A percentile compares a stretch with the other conserved stretches of the same genome.
Evolutionary conservation across 1,284 basidiomycete genomes (phyloP).

Genomic region (Cystobasidium slooffiae): DNA sequence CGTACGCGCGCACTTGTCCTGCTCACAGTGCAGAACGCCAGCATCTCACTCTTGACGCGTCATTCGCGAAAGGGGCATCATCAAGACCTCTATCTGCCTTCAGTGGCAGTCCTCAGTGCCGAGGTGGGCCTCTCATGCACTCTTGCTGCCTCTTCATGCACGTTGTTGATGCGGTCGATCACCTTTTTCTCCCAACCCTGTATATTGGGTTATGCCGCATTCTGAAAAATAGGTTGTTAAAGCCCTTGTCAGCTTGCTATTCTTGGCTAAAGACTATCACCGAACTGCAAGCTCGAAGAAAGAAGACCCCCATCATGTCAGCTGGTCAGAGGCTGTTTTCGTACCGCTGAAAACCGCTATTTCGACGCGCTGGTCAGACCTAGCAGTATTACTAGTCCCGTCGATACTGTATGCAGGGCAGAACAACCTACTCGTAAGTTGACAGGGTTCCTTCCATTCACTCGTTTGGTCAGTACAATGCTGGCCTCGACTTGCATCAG

Average conservation of each 20-base stretch:
- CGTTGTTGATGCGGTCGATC: constrained; percentile 5
- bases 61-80: constrained; percentile 42
- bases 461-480: background rate
- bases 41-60: constrained; percentile 51
- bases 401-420: constrained; percentile 51
- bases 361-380: constrained; percentile 41
- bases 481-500: too few relatives aligned
- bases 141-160: background rate
- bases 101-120: constrained; percentile 50
- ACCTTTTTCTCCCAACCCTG: background rate
- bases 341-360: constrained; percentile 23
- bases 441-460: background rate
- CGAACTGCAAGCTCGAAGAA: constrained; percentile 1
- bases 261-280: constrained; percentile 40
- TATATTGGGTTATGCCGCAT: background rate
- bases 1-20: constrained; percentile 40
- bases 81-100: constrained; percentile 47
- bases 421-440: constrained; percentile 49
- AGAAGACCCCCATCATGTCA: background rate
- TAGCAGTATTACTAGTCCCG: constrained; percentile 48
- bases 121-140: constrained; percentile 36
- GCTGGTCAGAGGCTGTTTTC: constrained; percentile 8
- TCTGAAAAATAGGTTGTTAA: constrained; percentile 41
- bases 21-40: constrained; percentile 51
- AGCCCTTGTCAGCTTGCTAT: constrained; percentile 41